Conservation (phyloP, 805 yeast genomes). For the Saccharomycopsis sp. region DNA sequence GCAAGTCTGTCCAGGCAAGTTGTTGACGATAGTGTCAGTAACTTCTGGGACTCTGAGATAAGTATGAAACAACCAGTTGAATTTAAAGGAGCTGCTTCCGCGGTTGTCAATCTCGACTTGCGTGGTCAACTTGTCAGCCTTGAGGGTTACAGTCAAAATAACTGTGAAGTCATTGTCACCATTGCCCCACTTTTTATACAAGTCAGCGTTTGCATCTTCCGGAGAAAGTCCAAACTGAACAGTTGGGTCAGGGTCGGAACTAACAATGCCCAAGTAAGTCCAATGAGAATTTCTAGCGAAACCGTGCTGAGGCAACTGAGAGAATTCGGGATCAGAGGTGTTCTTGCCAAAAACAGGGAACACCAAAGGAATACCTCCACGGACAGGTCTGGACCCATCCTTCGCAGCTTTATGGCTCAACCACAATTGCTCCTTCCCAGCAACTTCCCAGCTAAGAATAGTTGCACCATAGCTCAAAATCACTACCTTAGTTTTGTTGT, state of each 20-base stretch:
- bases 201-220: conserved; percentile 62
- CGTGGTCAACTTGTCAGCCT: conserved; percentile 53
- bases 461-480: conserved; percentile 87
- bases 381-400: conserved; percentile 89
- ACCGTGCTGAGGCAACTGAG: conserved; percentile 87
- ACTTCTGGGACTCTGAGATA: conserved; percentile 73
- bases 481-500: conserved; percentile 49
- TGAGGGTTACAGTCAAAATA: conserved; percentile 59
- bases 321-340: conserved; percentile 49
- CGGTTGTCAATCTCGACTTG: conserved; percentile 70
- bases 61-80: conserved; percentile 94
- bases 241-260: conserved; percentile 54
- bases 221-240: conserved; percentile 90
- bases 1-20: conserved; percentile 65
- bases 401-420: conserved; percentile 64
- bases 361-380: conserved; percentile 96
- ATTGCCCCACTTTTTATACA: conserved; percentile 51
- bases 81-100: conserved; percentile 59
- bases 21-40: conserved; percentile 68
- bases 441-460: conserved; percentile 70
- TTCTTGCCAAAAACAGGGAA: conserved; percentile 89
- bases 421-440: conserved; percentile 80
- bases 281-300: conserved; percentile 86
- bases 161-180: conserved; percentile 65
- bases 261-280: conserved; percentile 89